Evolutionary conservation across 1,284 basidiomycete species (phyloP), one percentile per base, ranked within the genome.

Genomic region (Trametes pubescens): DNA sequence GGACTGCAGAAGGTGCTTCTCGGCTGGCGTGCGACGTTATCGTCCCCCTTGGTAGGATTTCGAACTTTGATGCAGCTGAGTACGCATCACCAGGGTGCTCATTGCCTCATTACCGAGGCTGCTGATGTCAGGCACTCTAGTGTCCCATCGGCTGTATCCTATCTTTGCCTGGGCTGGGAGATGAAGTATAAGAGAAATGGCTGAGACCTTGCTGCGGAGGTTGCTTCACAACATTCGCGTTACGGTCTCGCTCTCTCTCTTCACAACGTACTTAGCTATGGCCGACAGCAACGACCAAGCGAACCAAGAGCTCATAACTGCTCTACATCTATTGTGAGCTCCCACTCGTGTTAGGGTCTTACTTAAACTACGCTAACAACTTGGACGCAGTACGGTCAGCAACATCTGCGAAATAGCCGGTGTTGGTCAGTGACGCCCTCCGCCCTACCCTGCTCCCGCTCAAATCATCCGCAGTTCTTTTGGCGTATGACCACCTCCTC

Each of bases 401-500:
- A 55, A 61, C 16, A 54, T 40, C 21, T 61, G 52, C 52, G 59
- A 55, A 21, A 24, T 54, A 14, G 59, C 46, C 10, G 51, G 44
- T 10, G 21, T 55, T 8, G 52, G 52, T 54, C 8, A 54, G 59
- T 46, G 26, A 7, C 13, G 26, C 4, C 24, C 13, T 40, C 2
- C 10, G 0, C 24, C 37, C 10, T 22, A 10, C 3, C 16, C 9
- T 26, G 16, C 18, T 22, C 13, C 4, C 13, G 16, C 21, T 40
- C 5, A 53, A 18, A 6, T 21, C 4, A 4, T 55, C 18, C 29
- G 1, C 24, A 66, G 65, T 55, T 1, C 58, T 66, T 10, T 44
- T 63, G 2, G 62, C 48, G 6, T 70, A 65, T 57, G 70, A 71
- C 37, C 67, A 69, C 35, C 43, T 62, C 21, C 59, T 69, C n/a